Base-by-base conservation (phyloP, 495 filamentous ascomycete genomes). In the Pyrenula massariospora region DNA sequence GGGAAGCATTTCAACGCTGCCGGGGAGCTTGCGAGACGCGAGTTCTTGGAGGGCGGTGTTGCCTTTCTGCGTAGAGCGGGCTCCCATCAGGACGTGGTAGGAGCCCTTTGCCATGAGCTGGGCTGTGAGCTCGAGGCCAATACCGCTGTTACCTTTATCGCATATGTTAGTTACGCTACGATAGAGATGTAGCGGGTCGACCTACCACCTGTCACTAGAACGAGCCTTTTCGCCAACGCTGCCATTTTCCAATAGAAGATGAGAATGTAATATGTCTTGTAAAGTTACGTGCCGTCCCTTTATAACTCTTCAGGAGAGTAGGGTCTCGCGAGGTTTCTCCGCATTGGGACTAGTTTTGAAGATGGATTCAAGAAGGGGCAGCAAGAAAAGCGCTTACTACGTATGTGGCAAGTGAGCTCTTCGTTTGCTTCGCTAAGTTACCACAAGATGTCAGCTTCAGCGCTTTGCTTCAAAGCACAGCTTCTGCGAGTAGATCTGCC, bases 41-140 rank as follows among this genome's bases (percentile, higher is more conserved):
- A 71, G 58, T 22, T 60, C 47, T 31, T 55, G n/a, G 2, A 68
- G 21, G 5, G 68, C 66, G 54, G 57, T 0, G 56, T 56, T 54
- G 51, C 59, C 52, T 57, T 60, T 48, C 66, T 66, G 36, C 63
- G 58, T 49, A 10, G 56, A 59, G 15, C 69, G 66, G 19, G 57
- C 50, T 19, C 61, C 48, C 11, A 73, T 53, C 50, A 71, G 63
- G 25, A 71, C 60, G 42, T 69, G 61, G 52, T 72, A 72, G 53
- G 57, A 58, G 3, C 36, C 50, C 8, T 59, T 57, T n/a, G 64
- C 56, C 3, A 67, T 48, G 10, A 73, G 60, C 23, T 59, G 57
- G 12, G 59, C 57, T 10, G 63, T 62, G 1, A 64, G 60, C 24
- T 66, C 63, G 24, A 64, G 68, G 1, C 70, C 71, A 31, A 73